Percentiles rank a stretch among this genome's conserved stretches.
Evolutionary conservation across 2,329 filamentous ascomycete genomes (phyloP).

Genomic region (Epichloe uncinata): DNA sequence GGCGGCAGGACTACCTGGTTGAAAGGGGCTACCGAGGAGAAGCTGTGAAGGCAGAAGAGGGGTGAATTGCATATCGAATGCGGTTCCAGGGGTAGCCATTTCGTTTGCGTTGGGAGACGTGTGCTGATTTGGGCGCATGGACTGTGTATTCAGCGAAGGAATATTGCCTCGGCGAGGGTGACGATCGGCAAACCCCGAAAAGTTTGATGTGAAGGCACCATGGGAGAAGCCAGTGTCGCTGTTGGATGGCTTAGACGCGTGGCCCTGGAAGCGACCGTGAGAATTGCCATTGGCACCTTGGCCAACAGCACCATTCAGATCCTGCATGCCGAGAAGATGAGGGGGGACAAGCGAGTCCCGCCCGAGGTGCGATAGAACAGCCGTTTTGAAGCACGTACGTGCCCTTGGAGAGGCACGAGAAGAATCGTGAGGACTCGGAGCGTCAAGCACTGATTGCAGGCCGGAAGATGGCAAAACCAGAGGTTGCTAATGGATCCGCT

Average conservation of each 20-base stretch:
- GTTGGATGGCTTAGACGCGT: conserved; percentile 68
- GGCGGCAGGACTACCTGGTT: conserved; percentile 80
- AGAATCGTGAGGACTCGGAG: background rate
- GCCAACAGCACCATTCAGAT: conserved; percentile 53
- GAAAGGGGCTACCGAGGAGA: conserved; percentile 89
- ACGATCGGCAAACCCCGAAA: conserved; percentile 73
- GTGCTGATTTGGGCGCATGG: conserved; percentile 34
- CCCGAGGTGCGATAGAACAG: conserved; percentile 61
- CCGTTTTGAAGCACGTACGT: conserved; percentile 62
- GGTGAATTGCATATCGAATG: conserved; percentile 97
- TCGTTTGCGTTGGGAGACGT: conserved; percentile 46
- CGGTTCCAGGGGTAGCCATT: conserved; percentile 75
- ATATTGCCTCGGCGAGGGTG: conserved; percentile 77
- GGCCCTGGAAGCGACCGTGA: conserved; percentile 52
- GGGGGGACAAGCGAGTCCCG: conserved; percentile 82
- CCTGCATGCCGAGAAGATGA: conserved; percentile 86
- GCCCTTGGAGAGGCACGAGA: conserved; percentile 36
- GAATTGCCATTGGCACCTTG: conserved; percentile 27
- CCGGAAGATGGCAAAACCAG: too few relatives aligned
- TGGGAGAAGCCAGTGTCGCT: conserved; percentile 86
- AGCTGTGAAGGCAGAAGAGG: conserved; percentile 89
- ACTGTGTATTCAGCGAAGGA: conserved; percentile 81
- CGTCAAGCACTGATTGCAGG: background rate
- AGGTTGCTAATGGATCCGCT: background rate
- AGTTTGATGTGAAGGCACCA: conserved; percentile 79